These are phyloP conservation scores for Helichrysum umbraculigerum DNA, from an alignment of 129 eudicot species.

Conservation along the genomic window DNA sequence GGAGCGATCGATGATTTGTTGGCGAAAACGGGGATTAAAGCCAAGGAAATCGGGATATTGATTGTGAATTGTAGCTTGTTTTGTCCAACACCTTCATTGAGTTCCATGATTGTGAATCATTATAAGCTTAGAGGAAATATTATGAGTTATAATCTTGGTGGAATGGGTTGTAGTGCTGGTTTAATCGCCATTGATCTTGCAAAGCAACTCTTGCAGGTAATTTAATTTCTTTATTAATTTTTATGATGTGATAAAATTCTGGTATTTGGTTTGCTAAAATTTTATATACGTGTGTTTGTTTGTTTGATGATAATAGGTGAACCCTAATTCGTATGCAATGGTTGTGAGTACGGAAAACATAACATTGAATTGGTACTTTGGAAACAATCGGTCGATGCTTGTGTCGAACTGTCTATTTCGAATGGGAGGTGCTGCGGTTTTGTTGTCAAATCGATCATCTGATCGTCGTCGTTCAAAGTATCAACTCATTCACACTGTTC, in stretches of 20 bases:
- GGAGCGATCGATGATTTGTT: conserved; percentile 83
- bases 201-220: conserved; percentile 70
- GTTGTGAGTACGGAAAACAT: conserved; percentile 79
- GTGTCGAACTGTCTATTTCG: conserved; percentile 74
- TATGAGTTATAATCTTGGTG: conserved; percentile 78
- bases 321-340: conserved; percentile 63
- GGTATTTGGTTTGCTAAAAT: neutral
- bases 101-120: conserved; percentile 75
- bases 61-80: conserved; percentile 74
- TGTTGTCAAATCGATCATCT: conserved; percentile 60
- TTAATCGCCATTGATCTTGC: conserved; percentile 83
- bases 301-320: conserved; percentile 38
- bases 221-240: neutral
- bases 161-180: conserved; percentile 96
- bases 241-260: neutral
- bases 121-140: conserved; percentile 83
- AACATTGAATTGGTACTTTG: conserved; percentile 69
- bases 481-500: conserved; percentile 64
- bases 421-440: conserved; percentile 82
- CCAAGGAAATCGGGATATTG: conserved; percentile 74
- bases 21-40: conserved; percentile 61
- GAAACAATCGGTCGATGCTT: conserved; percentile 69
- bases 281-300: neutral
- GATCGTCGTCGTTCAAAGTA: conserved; percentile 64
- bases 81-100: conserved; percentile 74